Evolutionary conservation across 2,329 filamentous ascomycete genomes (phyloP).

Genomic region (Trichoderma atrobrunneum): DNA sequence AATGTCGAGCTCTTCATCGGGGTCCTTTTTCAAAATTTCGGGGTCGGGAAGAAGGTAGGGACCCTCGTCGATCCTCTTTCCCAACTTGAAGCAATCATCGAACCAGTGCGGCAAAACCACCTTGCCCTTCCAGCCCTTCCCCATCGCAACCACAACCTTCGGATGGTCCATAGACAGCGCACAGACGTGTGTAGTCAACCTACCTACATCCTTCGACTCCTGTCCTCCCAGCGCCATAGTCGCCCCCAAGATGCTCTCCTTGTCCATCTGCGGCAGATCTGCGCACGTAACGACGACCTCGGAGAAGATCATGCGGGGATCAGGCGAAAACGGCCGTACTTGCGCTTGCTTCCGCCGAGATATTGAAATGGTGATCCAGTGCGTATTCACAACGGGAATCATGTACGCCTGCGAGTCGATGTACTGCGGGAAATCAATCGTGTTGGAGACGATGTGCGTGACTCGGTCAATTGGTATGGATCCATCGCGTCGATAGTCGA

Average conservation of each 20-base stretch:
- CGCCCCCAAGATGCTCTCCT: conserved; percentile 87
- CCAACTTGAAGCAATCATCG: conserved; percentile 91
- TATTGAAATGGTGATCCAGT: conserved; percentile 75
- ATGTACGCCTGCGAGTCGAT: conserved; percentile 69
- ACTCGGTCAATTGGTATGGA: conserved; percentile 46
- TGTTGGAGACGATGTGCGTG: conserved; percentile 63
- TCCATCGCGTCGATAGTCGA: conserved; percentile 48
- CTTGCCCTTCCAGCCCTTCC: conserved; percentile 68
- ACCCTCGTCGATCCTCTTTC: conserved; percentile 82
- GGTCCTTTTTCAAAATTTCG: conserved; percentile 65
- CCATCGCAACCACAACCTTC: conserved; percentile 61
- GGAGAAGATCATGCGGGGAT: conserved; percentile 86
- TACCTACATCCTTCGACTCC: conserved; percentile 68
- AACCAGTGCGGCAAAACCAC: conserved; percentile 97
- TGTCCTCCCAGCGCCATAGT: conserved; percentile 86
- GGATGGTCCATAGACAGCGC: conserved; percentile 72
- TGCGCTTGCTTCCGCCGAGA: conserved; percentile 68
- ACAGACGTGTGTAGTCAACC: conserved; percentile 82
- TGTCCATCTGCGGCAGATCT: conserved; percentile 80
- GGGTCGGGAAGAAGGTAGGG: conserved; percentile 86
- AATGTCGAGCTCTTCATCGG: conserved; percentile 55
- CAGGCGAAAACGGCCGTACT: conserved; percentile 82
- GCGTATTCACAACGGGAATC: conserved; percentile 78
- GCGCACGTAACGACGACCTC: conserved; percentile 79
- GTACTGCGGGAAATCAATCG: conserved; percentile 90